Conservation (phyloP, 2,329 filamentous ascomycete species). For the Tympanopsis confertula region DNA sequence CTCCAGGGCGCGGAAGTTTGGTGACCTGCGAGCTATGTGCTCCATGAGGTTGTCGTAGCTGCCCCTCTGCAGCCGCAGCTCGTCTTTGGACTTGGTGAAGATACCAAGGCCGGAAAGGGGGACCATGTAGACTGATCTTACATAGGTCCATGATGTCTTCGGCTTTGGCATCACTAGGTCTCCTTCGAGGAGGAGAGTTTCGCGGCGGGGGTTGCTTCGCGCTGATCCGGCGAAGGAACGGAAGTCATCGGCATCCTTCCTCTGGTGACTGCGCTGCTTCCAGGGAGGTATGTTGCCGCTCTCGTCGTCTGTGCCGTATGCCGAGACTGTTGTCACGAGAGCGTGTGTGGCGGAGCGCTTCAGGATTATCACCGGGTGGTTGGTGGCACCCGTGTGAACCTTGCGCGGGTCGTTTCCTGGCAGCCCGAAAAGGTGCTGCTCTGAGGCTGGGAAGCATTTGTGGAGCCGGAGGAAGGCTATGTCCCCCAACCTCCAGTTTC, state of each 20-base stretch:
- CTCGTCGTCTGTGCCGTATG: slow-evolving; percentile 12
- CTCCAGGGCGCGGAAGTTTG: too few relatives aligned
- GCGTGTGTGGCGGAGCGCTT: slow-evolving; percentile 7
- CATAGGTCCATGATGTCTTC: slow-evolving; percentile 9
- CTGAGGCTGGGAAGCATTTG: slow-evolving; percentile 5
- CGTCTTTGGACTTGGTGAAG: slow-evolving; percentile 6
- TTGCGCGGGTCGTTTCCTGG: slow-evolving; percentile 4
- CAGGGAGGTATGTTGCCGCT: slow-evolving; percentile 16
- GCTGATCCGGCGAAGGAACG: slow-evolving; percentile 16
- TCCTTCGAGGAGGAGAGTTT: slow-evolving; percentile 12
- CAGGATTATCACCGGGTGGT: slow-evolving; percentile 21
- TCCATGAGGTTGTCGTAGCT: slow-evolving; percentile 3
- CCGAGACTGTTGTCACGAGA: slow-evolving; percentile 18
- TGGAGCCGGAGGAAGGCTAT: slow-evolving; percentile 15
- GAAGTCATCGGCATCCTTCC: slow-evolving; percentile 13
- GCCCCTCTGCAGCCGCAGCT: slow-evolving; percentile 3
- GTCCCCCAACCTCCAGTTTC: slow-evolving; percentile 11
- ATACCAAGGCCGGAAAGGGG: slow-evolving; percentile 6
- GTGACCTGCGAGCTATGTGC: too few relatives aligned
- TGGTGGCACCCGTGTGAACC: slow-evolving; percentile 9
- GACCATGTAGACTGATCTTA: slow-evolving; percentile 6
- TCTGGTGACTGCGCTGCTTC: slow-evolving; percentile 11
- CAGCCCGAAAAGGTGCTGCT: slow-evolving; percentile 8
- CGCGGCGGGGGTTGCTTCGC: slow-evolving; percentile 4
- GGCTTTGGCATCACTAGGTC: slow-evolving; percentile 10